phyloP scores from a whole-genome alignment of 495 filamentous ascomycete species.

The Aspergillus leporis region DNA sequence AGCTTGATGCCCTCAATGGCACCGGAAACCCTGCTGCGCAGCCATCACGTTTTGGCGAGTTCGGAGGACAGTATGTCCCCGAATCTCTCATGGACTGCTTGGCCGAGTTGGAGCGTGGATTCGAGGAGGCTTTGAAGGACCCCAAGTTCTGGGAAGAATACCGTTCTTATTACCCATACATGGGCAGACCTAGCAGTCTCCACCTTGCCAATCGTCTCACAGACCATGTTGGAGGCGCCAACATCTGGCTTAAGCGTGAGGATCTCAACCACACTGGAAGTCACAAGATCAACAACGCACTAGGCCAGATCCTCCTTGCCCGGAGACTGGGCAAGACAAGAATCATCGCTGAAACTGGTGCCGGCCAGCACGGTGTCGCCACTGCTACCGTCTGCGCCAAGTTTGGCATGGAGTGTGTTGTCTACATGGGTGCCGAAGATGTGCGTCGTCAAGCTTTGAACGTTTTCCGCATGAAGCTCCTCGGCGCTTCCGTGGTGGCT shows the following conservation, averaged over 20 bases:
- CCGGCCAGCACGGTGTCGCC: constrained; percentile 95
- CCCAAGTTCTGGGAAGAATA: constrained; percentile 97
- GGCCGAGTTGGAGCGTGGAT: constrained; percentile 86
- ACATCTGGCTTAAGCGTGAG: constrained; percentile 94
- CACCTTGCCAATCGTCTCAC: constrained; percentile 88
- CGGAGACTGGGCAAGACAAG: constrained; percentile 81
- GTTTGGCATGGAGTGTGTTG: constrained; percentile 92
- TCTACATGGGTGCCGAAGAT: constrained; percentile 96
- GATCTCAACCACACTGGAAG: constrained; percentile 84
- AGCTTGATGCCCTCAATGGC: constrained; percentile 71
- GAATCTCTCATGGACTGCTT: constrained; percentile 98
- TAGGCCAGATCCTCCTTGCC: constrained; percentile 86
- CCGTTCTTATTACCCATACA: constrained; percentile 94
- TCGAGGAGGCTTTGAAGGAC: constrained; percentile 80
- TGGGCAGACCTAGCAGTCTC: constrained; percentile 89
- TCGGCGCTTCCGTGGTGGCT: constrained; percentile 83
- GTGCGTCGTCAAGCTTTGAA: constrained; percentile 91
- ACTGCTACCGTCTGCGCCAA: constrained; percentile 95
- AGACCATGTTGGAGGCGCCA: constrained; percentile 83
- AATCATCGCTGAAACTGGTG: constrained; percentile 94
- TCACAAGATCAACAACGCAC: constrained; percentile 97
- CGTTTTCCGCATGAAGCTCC: constrained; percentile 95
- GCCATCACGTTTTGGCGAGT: constrained; percentile 90
- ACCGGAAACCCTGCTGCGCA: constrained; percentile 53
- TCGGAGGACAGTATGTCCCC: constrained; percentile 97